These are phyloP conservation scores for Ilyonectria destructans DNA, from an alignment of 2,329 filamentous ascomycete genomes.

Conservation along the genomic window DNA sequence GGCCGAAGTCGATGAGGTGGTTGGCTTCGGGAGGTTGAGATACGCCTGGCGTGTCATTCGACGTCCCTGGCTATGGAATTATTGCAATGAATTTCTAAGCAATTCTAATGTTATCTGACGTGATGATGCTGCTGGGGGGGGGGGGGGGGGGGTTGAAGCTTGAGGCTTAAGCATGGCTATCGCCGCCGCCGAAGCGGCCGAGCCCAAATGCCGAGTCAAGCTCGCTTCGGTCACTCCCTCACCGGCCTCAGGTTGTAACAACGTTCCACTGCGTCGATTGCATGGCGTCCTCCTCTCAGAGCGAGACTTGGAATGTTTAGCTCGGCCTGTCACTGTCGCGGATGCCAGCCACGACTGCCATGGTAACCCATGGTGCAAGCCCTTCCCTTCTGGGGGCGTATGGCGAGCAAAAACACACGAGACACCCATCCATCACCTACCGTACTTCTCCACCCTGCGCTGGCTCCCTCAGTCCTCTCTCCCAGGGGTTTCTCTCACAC, in stretches of 20 bases:
- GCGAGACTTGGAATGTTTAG: background rate
- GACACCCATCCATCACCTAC: background rate
- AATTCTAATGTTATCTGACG: background rate
- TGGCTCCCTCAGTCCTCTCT: background rate
- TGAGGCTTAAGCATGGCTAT: background rate
- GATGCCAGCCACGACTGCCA: conserved; percentile 1
- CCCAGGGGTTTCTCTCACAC: background rate
- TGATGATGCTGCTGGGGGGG: background rate
- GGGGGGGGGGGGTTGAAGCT: background rate
- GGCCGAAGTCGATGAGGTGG: no score
- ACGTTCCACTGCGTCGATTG: conserved; percentile 5
- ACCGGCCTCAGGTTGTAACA: background rate
- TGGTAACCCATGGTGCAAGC: conserved; percentile 4
- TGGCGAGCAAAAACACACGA: background rate
- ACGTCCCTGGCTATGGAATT: background rate
- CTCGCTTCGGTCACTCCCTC: background rate
- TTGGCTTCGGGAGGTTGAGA: background rate
- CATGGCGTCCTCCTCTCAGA: background rate
- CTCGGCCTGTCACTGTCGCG: background rate
- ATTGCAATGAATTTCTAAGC: background rate
- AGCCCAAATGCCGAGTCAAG: background rate
- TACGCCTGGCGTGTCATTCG: background rate
- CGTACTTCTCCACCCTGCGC: background rate
- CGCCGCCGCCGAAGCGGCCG: background rate
- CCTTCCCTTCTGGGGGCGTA: conserved; percentile 2